Conservation (phyloP, 2,329 filamentous ascomycete species). For the Coniochaeta sp. region DNA sequence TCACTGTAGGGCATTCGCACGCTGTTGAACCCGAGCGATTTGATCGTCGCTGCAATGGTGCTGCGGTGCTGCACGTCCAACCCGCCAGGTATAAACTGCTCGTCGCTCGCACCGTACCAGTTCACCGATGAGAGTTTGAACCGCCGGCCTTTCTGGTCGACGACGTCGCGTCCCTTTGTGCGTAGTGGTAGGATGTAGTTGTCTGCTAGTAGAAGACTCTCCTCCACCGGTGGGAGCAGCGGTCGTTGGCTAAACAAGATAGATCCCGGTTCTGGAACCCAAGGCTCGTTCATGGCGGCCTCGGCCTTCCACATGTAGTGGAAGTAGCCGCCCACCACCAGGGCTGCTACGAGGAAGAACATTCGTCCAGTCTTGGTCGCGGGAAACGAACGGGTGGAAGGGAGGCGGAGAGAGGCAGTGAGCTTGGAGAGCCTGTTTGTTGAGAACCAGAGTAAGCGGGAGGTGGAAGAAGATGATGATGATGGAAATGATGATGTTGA, state of each 20-base stretch:
- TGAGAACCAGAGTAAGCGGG: neutral
- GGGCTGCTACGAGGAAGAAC: conserved; percentile 27
- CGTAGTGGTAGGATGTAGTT: conserved; percentile 49
- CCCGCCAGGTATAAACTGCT: conserved; percentile 56
- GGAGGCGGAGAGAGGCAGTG: neutral
- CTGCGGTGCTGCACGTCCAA: conserved; percentile 55
- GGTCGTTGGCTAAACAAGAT: conserved; percentile 40
- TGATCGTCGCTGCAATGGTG: conserved; percentile 52
- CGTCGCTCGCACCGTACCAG: conserved; percentile 65
- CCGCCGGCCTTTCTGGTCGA: conserved; percentile 47
- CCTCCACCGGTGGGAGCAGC: conserved; percentile 33
- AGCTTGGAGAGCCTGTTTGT: neutral
- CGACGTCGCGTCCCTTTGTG: conserved; percentile 51
- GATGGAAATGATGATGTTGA: neutral
- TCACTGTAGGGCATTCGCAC: conserved; percentile 63
- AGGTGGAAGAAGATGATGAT: neutral
- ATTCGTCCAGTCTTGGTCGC: conserved; percentile 17
- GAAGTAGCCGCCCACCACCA: conserved; percentile 29
- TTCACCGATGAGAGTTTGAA: conserved; percentile 60
- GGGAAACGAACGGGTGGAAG: neutral
- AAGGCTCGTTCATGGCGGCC: conserved; percentile 32
- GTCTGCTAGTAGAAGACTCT: conserved; percentile 28
- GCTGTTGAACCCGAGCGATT: conserved; percentile 59
- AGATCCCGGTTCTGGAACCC: conserved; percentile 40
- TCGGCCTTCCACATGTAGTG: conserved; percentile 38